Percentiles rank a stretch among this genome's conserved stretches.
These are phyloP conservation scores for Phytopythium delawarense DNA, from an alignment of 352 stramenopile genomes.

Conservation along the genomic window DNA sequence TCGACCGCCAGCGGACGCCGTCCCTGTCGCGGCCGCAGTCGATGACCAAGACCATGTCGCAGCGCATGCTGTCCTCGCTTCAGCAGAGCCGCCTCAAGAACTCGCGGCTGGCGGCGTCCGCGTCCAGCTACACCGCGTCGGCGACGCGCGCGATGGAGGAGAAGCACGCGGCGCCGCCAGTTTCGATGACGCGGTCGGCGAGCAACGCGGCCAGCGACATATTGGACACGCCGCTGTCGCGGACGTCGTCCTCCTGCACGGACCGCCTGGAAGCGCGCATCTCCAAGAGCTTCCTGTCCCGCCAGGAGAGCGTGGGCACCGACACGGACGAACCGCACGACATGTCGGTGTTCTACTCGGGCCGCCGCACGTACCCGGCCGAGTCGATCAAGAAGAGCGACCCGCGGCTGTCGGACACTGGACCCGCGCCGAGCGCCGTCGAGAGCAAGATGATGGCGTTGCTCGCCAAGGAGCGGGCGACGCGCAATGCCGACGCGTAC, in stretches of 20 bases:
- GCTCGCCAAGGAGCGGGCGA: slow-evolving; percentile 30
- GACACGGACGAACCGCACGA: slow-evolving; percentile 28
- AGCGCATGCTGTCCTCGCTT: slow-evolving; percentile 58
- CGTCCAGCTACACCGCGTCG: not conserved
- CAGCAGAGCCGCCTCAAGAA: slow-evolving; percentile 32
- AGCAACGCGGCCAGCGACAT: slow-evolving; percentile 13
- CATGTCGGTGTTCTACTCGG: slow-evolving; percentile 48
- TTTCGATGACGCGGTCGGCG: not conserved
- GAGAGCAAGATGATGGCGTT: slow-evolving; percentile 37
- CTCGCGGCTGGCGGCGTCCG: slow-evolving; percentile 7
- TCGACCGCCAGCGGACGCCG: not conserved
- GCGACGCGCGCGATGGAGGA: not conserved
- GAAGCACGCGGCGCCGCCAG: not conserved
- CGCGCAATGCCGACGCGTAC: slow-evolving; percentile 10
- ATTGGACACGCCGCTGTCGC: slow-evolving; percentile 19
- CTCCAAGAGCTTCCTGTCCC: slow-evolving; percentile 41
- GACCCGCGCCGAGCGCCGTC: slow-evolving; percentile 8
- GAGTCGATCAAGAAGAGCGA: slow-evolving; percentile 50
- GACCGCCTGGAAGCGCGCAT: slow-evolving; percentile 68
- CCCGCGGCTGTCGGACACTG: slow-evolving; percentile 35
- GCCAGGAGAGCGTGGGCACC: slow-evolving; percentile 23
- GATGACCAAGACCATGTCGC: slow-evolving; percentile 38
- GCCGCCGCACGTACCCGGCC: slow-evolving; percentile 60
- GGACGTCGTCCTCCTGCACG: slow-evolving; percentile 28
- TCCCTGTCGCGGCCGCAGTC: not conserved